These are phyloP conservation scores for Hortaea werneckii DNA, from an alignment of 2,329 filamentous ascomycete species.

Conservation along the genomic window DNA sequence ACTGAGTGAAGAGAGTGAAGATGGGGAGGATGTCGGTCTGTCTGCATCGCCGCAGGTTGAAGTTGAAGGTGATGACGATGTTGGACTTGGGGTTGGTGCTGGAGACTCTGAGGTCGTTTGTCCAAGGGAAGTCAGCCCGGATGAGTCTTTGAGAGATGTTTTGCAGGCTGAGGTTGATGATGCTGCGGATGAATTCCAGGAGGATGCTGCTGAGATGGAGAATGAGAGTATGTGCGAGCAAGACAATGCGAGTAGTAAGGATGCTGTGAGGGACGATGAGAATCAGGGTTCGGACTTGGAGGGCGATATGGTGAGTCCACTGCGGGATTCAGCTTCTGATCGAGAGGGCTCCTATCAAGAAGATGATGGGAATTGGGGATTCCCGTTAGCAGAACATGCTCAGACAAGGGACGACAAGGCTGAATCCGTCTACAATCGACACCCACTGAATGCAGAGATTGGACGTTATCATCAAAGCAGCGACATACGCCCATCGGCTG, in stretches of 20 bases:
- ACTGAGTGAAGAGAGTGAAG: neutral
- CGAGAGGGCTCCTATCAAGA: too few relatives aligned
- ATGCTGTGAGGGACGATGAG: neutral
- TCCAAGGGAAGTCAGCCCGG: neutral
- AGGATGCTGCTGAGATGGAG: neutral
- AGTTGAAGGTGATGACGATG: neutral
- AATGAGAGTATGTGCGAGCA: neutral
- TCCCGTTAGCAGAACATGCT: too few relatives aligned
- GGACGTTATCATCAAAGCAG: too few relatives aligned
- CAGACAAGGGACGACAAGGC: too few relatives aligned
- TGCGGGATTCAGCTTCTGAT: too few relatives aligned
- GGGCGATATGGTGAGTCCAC: too few relatives aligned
- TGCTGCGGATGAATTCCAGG: neutral
- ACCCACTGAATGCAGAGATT: too few relatives aligned
- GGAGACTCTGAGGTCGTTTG: neutral
- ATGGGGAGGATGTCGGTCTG: neutral
- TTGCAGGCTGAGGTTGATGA: neutral
- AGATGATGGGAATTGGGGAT: too few relatives aligned
- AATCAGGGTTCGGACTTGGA: neutral
- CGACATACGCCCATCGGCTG: too few relatives aligned
- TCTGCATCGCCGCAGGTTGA: neutral
- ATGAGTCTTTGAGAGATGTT: neutral
- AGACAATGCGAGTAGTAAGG: neutral
- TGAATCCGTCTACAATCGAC: too few relatives aligned
- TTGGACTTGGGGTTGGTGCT: neutral